phyloP scores from a whole-genome alignment of 2,329 filamentous ascomycete species.

The Geosmithia putterillii region DNA sequence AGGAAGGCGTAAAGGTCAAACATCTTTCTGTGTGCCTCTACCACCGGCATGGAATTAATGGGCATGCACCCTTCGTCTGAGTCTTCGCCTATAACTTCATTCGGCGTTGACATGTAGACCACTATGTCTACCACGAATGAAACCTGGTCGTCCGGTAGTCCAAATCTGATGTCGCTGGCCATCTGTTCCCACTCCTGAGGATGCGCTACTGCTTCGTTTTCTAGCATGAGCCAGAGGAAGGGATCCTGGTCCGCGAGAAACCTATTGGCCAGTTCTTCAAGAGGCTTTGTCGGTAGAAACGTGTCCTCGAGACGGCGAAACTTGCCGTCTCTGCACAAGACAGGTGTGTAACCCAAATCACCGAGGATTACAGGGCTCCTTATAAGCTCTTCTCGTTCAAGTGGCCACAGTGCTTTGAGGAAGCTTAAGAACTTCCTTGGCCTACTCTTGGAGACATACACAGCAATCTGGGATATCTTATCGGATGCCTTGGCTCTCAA shows the following conservation, averaged over 20 bases:
- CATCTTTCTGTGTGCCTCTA: neutral
- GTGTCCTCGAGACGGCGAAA: neutral
- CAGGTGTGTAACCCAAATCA: neutral
- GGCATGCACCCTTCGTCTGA: no score
- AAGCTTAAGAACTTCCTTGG: neutral
- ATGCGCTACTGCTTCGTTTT: neutral
- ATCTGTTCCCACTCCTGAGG: slow-evolving; percentile 1
- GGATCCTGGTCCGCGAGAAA: neutral
- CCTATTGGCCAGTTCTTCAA: neutral
- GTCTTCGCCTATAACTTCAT: no score
- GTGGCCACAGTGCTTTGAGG: neutral
- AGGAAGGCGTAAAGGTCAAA: neutral
- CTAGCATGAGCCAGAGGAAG: slow-evolving; percentile 1
- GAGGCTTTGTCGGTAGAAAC: neutral
- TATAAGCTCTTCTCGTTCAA: neutral
- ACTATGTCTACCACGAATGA: neutral
- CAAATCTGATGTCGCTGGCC: neutral
- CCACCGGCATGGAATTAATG: neutral
- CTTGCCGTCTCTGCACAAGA: neutral
- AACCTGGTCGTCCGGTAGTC: neutral
- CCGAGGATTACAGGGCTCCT: neutral
- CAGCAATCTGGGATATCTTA: neutral
- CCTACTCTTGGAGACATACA: neutral
- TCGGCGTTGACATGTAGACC: no score
- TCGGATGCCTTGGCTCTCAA: neutral